Evolutionary conservation across 192 early-diverging fungal species (phyloP), one percentile per base, ranked within the genome.

Genomic region (Backusella sp.): DNA sequence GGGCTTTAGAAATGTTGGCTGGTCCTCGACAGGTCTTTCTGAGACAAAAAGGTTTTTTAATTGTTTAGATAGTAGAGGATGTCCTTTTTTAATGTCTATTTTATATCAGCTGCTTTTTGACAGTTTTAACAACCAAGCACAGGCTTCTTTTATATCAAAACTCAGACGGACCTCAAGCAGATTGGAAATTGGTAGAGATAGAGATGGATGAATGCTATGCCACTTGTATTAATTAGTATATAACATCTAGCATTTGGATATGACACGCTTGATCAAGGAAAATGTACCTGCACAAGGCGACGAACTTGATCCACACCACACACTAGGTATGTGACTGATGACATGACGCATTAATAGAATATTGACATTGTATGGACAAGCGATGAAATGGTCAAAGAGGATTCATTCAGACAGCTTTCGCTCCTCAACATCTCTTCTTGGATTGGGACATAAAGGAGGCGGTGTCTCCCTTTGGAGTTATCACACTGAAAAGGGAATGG

Each of bases 141-240:
- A 9, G 68, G 26, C n/a, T 69, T 21, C 68, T 69, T 41, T 39
- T 69, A 36, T 69, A 69, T 69, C 68, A 69, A 39, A 21, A 37
- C 21, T 69, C 68, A 39, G 34, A 35, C 41, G 37, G 37, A 69
- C n/a, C 34, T 37, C 68, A 35, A 5, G 19, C 32, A 11, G 68
- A 69, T 41, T 69, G 68, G 68, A 35, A 69, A 69, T 37, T 69
- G 68, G 34, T 69, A 36, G n/a, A 37, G 23, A 11, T 1, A 19
- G 8, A 35, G 35, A 37, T 41, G 4, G n/a, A 15, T 65, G 12
- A 28, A n/a, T 23, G 8, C 4, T 30, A 21, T 65, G 17, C 4
- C 28, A 3, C 26, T 23, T 28, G 14, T 66, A 28, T 9, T 66
- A 11, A 28, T 66, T 28, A 4, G n/a, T 30, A 12, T 66, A 17